Conservation (phyloP, 1,139 yeast species). For the Debaryomycetaceae sp. region DNA sequence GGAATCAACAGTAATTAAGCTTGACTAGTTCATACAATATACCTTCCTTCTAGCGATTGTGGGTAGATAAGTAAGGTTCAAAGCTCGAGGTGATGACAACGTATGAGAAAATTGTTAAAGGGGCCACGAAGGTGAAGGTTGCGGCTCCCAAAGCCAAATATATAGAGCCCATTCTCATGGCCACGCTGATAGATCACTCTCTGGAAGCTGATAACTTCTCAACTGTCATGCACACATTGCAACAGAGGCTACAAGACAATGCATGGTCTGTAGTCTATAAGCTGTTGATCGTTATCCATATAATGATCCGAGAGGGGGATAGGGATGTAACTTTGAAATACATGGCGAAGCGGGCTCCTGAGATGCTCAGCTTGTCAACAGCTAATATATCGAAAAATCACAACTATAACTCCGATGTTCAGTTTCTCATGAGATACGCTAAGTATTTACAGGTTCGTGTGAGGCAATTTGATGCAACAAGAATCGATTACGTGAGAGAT, state of each 20-base stretch:
- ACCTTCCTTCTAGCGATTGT: neutral
- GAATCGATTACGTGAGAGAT: slow-evolving; percentile 76
- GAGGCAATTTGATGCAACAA: slow-evolving; percentile 60
- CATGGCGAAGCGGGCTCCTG: slow-evolving; percentile 53
- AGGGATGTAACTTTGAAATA: slow-evolving; percentile 64
- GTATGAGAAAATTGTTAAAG: slow-evolving; percentile 45
- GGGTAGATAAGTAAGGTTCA: neutral
- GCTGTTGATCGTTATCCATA: slow-evolving; percentile 77
- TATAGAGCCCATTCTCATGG: slow-evolving; percentile 84
- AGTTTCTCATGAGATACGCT: slow-evolving; percentile 64
- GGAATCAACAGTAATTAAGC: neutral
- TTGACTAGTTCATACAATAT: neutral
- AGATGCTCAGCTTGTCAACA: slow-evolving; percentile 50
- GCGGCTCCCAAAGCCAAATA: slow-evolving; percentile 99
- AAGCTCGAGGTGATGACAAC: slow-evolving; percentile 32
- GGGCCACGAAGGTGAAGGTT: slow-evolving; percentile 56
- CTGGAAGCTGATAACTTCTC: slow-evolving; percentile 55
- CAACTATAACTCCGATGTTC: slow-evolving; percentile 50
- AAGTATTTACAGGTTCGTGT: slow-evolving; percentile 69
- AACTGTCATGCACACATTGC: slow-evolving; percentile 64
- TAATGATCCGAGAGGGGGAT: slow-evolving; percentile 92
- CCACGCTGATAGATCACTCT: slow-evolving; percentile 51
- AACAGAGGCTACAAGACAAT: slow-evolving; percentile 61
- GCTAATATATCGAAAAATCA: slow-evolving; percentile 27
- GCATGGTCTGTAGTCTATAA: slow-evolving; percentile 93